Evolutionary conservation across 1,284 basidiomycete species (phyloP), one percentile per base, ranked within the genome.

Genomic region (Psilocybe mexicana): DNA sequence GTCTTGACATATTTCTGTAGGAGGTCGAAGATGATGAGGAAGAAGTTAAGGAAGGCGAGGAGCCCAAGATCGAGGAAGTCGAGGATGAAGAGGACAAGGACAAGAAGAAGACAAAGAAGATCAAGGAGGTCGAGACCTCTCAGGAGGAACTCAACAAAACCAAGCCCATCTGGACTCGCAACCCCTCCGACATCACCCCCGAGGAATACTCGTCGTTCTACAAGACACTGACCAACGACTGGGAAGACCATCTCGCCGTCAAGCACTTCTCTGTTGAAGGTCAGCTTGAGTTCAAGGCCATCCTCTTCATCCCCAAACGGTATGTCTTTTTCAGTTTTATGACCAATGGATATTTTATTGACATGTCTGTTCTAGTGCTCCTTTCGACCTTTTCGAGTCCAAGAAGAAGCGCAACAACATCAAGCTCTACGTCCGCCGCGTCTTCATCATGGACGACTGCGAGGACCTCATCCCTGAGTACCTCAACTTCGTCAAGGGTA

Each of bases 351-450:
- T n/a, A 36, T 43, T 54, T 42, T 74, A 48, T 71, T 43, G 23
- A 35, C 24, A 42, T 24, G 49, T 6, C 6, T 23, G 23, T 59
- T 54, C 0, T 56, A 94, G 93, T 63, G 95, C 95, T 46, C 95
- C 96, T 57, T 99, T 99, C 77, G 97, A 99, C 74, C 90, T 99
- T 76, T 99, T 99, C 79, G 97, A 99, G 85, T 93, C 92, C 67
- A 99, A 99, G 92, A 99, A 99, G 93, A 99, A 99, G 89, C 93
- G 96, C 73, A 98, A 98, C 88, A 99, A 98, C 92, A 98, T 99
- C 86, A 99, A 99, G 84, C 94, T 99, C 76, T 99, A 99, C 77
- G 97, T 99, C 69, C 95, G 97, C 82, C 94, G 97, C 61, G 96
- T 99, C 70, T 99, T 99, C 85, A 99, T 99, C 85, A 98, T 97